Percentiles rank a stretch among this genome's conserved stretches.
Evolutionary conservation across 192 early-diverging fungal genomes (phyloP).

Genomic region (Mortierella alpina): DNA sequence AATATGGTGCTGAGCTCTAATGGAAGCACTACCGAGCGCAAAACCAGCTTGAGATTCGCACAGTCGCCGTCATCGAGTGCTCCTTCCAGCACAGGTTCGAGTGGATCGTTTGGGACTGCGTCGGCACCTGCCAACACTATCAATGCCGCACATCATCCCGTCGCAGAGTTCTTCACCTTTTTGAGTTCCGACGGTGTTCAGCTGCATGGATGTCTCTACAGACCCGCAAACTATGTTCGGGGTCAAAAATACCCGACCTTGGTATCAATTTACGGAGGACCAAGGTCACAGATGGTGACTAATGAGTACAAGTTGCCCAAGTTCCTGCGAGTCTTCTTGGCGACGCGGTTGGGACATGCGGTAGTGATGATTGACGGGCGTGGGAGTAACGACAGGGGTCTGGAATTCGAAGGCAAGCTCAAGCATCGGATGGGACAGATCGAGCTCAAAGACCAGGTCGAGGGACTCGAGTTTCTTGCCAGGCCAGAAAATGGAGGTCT

Average conservation of each 20-base stretch:
- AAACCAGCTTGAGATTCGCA: slow-evolving; percentile 19
- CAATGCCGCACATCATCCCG: slow-evolving; percentile 44
- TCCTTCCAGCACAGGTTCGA: background rate
- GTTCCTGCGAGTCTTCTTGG: slow-evolving; percentile 67
- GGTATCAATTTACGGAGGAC: slow-evolving; percentile 78
- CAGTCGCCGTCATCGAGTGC: slow-evolving; percentile 1
- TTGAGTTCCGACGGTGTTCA: slow-evolving; percentile 59
- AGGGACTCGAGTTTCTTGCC: slow-evolving; percentile 59
- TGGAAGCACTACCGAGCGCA: background rate
- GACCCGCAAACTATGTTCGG: slow-evolving; percentile 57
- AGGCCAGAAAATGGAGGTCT: slow-evolving; percentile 57
- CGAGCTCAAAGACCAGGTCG: slow-evolving; percentile 73
- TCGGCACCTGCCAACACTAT: slow-evolving; percentile 2
- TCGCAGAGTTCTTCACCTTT: slow-evolving; percentile 66
- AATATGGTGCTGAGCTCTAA: slow-evolving; percentile 24
- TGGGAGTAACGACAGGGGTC: slow-evolving; percentile 72
- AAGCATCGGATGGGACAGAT: slow-evolving; percentile 65
- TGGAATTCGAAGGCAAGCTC: slow-evolving; percentile 69
- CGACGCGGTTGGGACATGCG: slow-evolving; percentile 60
- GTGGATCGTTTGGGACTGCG: slow-evolving; percentile 2
- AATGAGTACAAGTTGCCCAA: slow-evolving; percentile 78
- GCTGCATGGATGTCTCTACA: slow-evolving; percentile 70
- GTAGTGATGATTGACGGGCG: slow-evolving; percentile 76
- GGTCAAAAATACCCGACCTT: slow-evolving; percentile 70
- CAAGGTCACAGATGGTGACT: slow-evolving; percentile 76